A percentile compares a stretch with the other conserved stretches of the same genome.
Conservation (phyloP, 1,284 basidiomycete species). For the Serendipita sp. region DNA sequence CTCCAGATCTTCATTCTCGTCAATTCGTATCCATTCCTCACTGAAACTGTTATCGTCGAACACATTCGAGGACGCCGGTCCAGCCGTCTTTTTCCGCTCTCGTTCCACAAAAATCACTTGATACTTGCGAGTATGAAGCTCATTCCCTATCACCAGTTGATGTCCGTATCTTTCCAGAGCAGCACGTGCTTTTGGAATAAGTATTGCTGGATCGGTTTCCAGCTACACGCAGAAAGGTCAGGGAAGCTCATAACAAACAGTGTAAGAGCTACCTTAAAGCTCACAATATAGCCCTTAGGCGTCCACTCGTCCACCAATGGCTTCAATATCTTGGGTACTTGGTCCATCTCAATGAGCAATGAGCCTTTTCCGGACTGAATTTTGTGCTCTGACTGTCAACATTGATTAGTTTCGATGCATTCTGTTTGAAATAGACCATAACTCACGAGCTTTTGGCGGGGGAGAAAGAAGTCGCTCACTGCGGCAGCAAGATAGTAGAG, state of each 20-base stretch:
- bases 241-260: background rate
- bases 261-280: slow-evolving; percentile 69
- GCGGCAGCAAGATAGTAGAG: slow-evolving; percentile 97
- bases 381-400: slow-evolving; percentile 80
- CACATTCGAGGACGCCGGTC: slow-evolving; percentile 15
- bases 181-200: slow-evolving; percentile 81
- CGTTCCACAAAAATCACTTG: slow-evolving; percentile 74
- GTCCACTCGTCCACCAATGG: slow-evolving; percentile 91
- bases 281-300: slow-evolving; percentile 81
- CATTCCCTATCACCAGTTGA: slow-evolving; percentile 94
- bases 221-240: slow-evolving; percentile 38
- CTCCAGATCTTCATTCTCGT: slow-evolving; percentile 45
- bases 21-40: slow-evolving; percentile 66
- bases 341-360: slow-evolving; percentile 92
- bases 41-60: slow-evolving; percentile 12
- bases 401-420: background rate
- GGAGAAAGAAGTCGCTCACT: slow-evolving; percentile 95
- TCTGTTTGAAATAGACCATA: background rate
- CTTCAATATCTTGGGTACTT: slow-evolving; percentile 91
- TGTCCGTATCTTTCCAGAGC: slow-evolving; percentile 91
- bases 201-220: slow-evolving; percentile 74
- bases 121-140: slow-evolving; percentile 75
- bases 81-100: slow-evolving; percentile 16
- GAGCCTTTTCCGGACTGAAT: slow-evolving; percentile 94
- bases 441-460: slow-evolving; percentile 73